Evolutionary conservation across 2,329 filamentous ascomycete species (phyloP), one percentile per base, ranked within the genome.

Genomic region (Diaporthe citri): DNA sequence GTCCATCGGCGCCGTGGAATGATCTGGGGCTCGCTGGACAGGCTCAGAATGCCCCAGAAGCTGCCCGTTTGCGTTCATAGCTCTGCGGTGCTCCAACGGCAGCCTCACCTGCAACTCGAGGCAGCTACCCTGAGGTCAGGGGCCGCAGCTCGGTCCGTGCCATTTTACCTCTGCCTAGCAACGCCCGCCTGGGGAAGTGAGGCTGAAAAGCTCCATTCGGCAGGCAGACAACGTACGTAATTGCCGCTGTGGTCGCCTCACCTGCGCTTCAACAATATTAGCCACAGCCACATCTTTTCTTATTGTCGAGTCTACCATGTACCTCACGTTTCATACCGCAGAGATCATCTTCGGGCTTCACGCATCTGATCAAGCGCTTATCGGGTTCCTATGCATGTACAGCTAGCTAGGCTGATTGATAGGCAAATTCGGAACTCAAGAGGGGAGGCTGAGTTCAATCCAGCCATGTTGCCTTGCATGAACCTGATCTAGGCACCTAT

Each of bases 21-120:
- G 31, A 31, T 46, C 71, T 72, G 34, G 59, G 34, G 25, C 22
- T 13, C 62, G 22, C 25, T 64, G 15, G 71, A 48, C 28, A 43
- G 15, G 25, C 52, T 51, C 57, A 72, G 71, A 72, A 72, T 36
- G 25, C 34, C 31, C 71, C 57, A 72, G 57, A 72, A 72, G 48
- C 43, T 62, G 15, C 64, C 64, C 64, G 64, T 69, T 69, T 69
- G 64, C 64, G 64, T 69, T 52, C 41, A 36, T 34, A 41, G 48
- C 46, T 52, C 48, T 48, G 41, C 36, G 36, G 36, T 48, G 28
- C 64, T 34, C 41, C 31, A 41, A 36, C 57, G 31, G 31, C 71
- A 72, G 71, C 71, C 71, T 72, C 71, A 72, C 56, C 46, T 64
- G 25, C 34, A 43, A 51, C 22, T 34, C 46, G 15, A n/a, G 28